A percentile compares a stretch with the other conserved stretches of the same genome.
phyloP scores from a whole-genome alignment of 1,284 basidiomycete genomes.

The Neolentinus lepideus region DNA sequence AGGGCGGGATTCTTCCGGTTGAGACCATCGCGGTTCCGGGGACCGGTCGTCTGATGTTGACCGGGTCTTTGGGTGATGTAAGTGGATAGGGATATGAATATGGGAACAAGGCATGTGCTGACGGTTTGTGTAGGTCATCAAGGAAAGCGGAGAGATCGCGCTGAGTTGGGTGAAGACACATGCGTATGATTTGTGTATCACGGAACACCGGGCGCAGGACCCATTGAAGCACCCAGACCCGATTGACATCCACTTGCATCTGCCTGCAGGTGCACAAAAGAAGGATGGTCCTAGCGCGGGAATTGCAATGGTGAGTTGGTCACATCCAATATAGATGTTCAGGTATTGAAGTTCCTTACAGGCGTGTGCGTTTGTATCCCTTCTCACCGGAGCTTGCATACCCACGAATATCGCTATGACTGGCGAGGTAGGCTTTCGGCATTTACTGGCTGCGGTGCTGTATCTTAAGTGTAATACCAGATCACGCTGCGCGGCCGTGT shows the following conservation, averaged over 20 bases:
- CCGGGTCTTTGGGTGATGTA: conserved; percentile 76
- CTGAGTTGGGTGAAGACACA: conserved; percentile 84
- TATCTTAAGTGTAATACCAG: conserved; percentile 20
- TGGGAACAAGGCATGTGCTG: conserved; percentile 1
- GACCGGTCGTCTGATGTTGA: conserved; percentile 63
- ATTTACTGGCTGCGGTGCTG: no score
- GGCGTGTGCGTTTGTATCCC: conserved; percentile 79
- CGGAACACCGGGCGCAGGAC: conserved; percentile 58
- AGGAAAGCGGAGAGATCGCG: conserved; percentile 84
- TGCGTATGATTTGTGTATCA: conserved; percentile 77
- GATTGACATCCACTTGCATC: conserved; percentile 83
- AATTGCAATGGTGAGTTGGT: conserved; percentile 64
- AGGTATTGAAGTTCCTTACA: conserved; percentile 17
- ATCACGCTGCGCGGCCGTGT: conserved; percentile 76
- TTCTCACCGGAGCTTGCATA: conserved; percentile 70
- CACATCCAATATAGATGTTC: background rate
- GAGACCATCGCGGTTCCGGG: conserved; percentile 76
- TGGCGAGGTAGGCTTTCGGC: conserved; percentile 47
- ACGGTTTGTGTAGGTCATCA: conserved; percentile 53
- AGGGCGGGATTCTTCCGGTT: conserved; percentile 81
- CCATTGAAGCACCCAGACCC: conserved; percentile 62
- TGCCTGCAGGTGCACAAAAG: conserved; percentile 82
- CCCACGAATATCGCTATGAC: conserved; percentile 75
- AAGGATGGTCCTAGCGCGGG: conserved; percentile 91
- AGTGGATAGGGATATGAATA: conserved; percentile 11